Percentiles rank a stretch among this genome's conserved stretches.
phyloP scores from a whole-genome alignment of 148 eudicot genomes.

The Drosera capensis region DNA sequence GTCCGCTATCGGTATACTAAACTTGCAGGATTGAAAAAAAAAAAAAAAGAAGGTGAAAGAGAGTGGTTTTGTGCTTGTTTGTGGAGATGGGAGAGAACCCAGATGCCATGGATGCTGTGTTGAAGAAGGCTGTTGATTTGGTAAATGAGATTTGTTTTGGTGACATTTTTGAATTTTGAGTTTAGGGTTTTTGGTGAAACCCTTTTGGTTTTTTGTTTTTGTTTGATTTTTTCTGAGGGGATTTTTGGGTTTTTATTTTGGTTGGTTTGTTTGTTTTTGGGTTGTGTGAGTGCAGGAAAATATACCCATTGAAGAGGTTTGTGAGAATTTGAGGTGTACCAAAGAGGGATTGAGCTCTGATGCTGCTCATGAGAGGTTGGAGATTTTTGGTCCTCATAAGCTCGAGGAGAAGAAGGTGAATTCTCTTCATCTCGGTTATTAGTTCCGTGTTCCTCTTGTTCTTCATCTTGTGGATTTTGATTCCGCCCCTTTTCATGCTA shows the following conservation, averaged over 20 bases:
- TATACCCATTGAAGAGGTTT: conserved; percentile 92
- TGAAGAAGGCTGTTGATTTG: no score
- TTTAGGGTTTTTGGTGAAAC: no score
- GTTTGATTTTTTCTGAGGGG: no score
- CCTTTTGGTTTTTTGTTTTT: no score
- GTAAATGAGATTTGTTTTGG: no score
- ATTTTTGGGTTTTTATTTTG: neutral
- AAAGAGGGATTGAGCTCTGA: conserved; percentile 66
- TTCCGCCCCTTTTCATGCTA: neutral
- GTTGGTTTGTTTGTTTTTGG: conserved; percentile 5
- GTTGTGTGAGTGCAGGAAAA: conserved; percentile 52
- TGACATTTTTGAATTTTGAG: no score
- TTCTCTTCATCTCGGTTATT: neutral
- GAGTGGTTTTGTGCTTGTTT: no score
- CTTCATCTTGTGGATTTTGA: neutral
- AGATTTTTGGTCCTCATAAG: conserved; percentile 86
- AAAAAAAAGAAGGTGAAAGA: no score
- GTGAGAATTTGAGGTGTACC: conserved; percentile 93
- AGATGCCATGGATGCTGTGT: no score
- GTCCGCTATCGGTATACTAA: no score
- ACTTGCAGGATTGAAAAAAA: no score
- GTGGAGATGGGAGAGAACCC: no score
- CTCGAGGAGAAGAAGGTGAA: conserved; percentile 93
- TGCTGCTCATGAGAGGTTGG: conserved; percentile 76
- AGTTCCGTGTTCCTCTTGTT: neutral